Base-by-base conservation (phyloP, 306 rosid genomes). In the Oxytropis ochrocephala region DNA sequence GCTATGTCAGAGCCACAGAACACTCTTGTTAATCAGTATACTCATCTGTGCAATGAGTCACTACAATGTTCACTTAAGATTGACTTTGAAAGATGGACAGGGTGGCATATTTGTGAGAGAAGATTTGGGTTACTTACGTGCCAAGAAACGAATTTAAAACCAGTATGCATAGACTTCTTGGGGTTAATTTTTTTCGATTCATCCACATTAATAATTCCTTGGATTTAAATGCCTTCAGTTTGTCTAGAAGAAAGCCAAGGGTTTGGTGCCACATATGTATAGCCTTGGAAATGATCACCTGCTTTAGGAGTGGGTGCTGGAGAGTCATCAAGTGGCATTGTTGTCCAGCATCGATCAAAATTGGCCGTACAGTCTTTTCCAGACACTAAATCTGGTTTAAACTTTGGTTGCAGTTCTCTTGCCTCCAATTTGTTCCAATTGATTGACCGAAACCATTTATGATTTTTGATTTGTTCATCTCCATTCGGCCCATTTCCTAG, bases 341-440 rank as follows among this genome's bases (percentile, higher is more conserved):
- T 69, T 7, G 97, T 94, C 99, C 99, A 88, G 79, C 99, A 94
- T 52, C 82, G 65, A 70, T 94, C 97, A 54, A 94, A 94, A 75
- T 94, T 94, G 54, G 92, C 89, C 0, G 90, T 94, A 73, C 99
- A 88, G 12, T 88, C 96, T 81, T 82, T 83, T 21, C 96, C 99
- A 49, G 55, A 67, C 44, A 94, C 97, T 64, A 88, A 95, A 67
- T 89, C 92, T 16, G 99, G 99, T 67, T 84, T 94, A 81, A 94
- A 94, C 78, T 87, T 87, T 2, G 97, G 95, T 16, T 74, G 79
- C 73, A 88, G 33, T 70, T 88, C 97, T 83, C 95, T 87, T 42
- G 86, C 86, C 82, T 91, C 99, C 87, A 94, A 67, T 80, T 91
- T 91, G 70, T 84, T 88, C 99, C 99, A 91, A 76, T 94, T 88